Evolutionary conservation across 2,329 filamentous ascomycete species (phyloP).

Genomic region (Aspergillus sp.): DNA sequence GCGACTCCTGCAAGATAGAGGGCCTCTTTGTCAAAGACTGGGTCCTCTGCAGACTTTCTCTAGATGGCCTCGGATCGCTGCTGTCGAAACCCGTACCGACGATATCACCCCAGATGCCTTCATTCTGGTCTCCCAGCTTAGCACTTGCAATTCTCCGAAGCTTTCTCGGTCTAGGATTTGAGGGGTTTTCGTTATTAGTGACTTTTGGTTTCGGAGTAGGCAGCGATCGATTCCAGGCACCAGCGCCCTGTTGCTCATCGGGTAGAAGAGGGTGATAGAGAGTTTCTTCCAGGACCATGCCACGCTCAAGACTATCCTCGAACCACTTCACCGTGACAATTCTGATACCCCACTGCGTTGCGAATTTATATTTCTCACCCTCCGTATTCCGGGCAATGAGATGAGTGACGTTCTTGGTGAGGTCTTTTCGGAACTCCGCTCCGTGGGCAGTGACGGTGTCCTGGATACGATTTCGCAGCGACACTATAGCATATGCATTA

Average conservation of each 20-base stretch:
- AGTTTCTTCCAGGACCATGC: conserved; percentile 88
- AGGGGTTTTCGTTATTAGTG: conserved; percentile 48
- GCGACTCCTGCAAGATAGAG: conserved; percentile 34
- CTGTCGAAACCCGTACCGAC: conserved; percentile 53
- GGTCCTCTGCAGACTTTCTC: conserved; percentile 29
- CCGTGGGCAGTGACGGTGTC: conserved; percentile 69
- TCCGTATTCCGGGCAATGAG: conserved; percentile 76
- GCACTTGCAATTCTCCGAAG: conserved; percentile 83
- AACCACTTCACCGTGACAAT: conserved; percentile 86
- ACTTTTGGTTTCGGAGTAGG: conserved; percentile 26
- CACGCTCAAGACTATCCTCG: conserved; percentile 74
- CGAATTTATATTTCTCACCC: conserved; percentile 87
- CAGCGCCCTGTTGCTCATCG: conserved; percentile 69
- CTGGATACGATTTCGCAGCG: conserved; percentile 70
- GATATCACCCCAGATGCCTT: conserved; percentile 89
- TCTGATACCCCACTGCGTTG: conserved; percentile 77
- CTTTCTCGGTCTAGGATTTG: conserved; percentile 70
- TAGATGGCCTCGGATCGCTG: conserved; percentile 27
- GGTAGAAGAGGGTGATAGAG: conserved; percentile 77
- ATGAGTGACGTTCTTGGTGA: conserved; percentile 84
- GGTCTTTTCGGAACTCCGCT: conserved; percentile 81
- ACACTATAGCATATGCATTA: conserved; percentile 44
- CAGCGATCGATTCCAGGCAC: conserved; percentile 67
- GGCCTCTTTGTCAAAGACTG: conserved; percentile 16
- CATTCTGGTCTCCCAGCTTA: conserved; percentile 75